Percentiles rank a stretch among this genome's conserved stretches.
Evolutionary conservation across 192 early-diverging fungal genomes (phyloP).

Genomic region (Podila verticillata): DNA sequence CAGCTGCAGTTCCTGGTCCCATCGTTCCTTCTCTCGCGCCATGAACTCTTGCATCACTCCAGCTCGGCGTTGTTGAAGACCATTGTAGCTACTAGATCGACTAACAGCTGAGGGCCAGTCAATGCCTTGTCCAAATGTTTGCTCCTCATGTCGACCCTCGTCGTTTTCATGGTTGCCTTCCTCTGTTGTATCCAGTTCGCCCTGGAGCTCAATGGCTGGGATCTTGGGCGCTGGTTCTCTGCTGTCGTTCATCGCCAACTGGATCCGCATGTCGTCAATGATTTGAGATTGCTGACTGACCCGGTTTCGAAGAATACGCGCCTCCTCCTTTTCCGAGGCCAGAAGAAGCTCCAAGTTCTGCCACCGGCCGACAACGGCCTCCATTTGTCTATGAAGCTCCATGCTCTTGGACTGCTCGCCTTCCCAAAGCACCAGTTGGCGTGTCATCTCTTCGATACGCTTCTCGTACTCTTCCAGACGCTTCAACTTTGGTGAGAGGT

Average conservation of each 20-base stretch:
- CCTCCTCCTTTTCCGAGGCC: conserved; percentile 38
- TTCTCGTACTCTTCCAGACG: conserved; percentile 60
- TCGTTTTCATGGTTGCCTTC: neutral
- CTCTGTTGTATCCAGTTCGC: conserved; percentile 4
- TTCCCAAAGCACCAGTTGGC: conserved; percentile 61
- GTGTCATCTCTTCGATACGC: conserved; percentile 58
- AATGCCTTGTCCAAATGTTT: neutral
- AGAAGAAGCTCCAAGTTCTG: conserved; percentile 44
- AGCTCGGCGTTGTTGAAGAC: conserved; percentile 18
- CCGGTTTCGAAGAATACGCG: conserved; percentile 15
- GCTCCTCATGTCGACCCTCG: neutral
- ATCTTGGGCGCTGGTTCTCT: neutral
- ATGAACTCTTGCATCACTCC: conserved; percentile 38
- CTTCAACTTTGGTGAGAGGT: conserved; percentile 56
- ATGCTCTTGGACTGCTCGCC: conserved; percentile 40
- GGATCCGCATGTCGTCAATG: conserved; percentile 51
- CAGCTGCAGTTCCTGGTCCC: conserved; percentile 44
- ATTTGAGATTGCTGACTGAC: conserved; percentile 39
- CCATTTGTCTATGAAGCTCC: conserved; percentile 57
- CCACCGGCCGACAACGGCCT: conserved; percentile 48
- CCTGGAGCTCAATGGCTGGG: neutral
- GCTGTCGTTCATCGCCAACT: conserved; percentile 31
- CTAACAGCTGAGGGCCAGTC: conserved; percentile 20
- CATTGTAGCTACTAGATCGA: conserved; percentile 29
- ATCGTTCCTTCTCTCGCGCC: conserved; percentile 39